Base-by-base conservation (phyloP, 2,329 filamentous ascomycete genomes). In the Aspergillus spinulosporus region DNA sequence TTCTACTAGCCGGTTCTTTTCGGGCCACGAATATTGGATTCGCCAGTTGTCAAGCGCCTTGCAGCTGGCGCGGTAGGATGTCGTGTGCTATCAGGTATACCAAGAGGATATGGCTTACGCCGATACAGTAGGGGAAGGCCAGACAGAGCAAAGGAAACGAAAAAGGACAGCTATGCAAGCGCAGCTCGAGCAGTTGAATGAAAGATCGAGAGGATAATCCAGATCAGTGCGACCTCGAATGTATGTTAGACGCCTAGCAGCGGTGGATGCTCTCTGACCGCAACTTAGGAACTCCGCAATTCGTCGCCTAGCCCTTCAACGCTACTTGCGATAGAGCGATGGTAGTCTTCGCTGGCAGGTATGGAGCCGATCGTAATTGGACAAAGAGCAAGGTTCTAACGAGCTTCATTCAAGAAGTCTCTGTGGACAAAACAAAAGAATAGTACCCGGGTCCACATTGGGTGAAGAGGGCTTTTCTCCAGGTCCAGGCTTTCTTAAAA, bases 231-330 rank as follows among this genome's bases (percentile, higher is more conserved):
- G 12, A 21, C n/a, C 29, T 47, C 36, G 45, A 34, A 39, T 34
- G 36, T 34, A 28, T 49, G 36, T 40, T 12, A 37, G 34, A 12
- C 34, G 34, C 34, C 34, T 37, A 12, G 34, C 64, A 61, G 64
- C 63, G 59, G 61, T 62, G 59, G 60, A 54, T 36, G 54, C 54
- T 37, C 49, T 50, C 59, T 68, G 65, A 68, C 65, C 65, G 65
- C 64, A 66, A 67, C 51, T 66, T 67, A 49, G 50, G 57, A 52
- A 36, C 32, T 44, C 26, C 59, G 50, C 14, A 61, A 47, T 14
- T 21, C 26, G 47, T 60, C 61, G 66, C 64, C 56, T 59, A 57
- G 50, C 52, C 54, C 21, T 21, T 39, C 59, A 47, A 39, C 21
- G 40, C 37, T 47, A 51, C 52, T 57, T 40, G 44, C 53, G 21